These are phyloP conservation scores for Beauveria sp. DNA, from an alignment of 2,329 filamentous ascomycete species.

Conservation along the genomic window DNA sequence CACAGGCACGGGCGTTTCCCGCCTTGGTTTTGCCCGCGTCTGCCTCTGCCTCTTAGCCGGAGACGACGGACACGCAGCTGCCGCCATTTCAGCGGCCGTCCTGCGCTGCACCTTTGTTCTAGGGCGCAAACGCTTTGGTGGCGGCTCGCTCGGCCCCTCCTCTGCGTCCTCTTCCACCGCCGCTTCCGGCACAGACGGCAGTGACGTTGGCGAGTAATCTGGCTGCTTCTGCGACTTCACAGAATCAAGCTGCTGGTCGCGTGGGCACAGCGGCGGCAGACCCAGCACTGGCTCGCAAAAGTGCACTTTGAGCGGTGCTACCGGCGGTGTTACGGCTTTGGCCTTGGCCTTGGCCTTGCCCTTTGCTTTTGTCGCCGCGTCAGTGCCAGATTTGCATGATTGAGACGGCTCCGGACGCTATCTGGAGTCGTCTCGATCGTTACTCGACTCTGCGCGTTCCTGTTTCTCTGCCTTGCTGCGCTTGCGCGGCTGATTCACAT, in stretches of 20 bases:
- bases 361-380: neutral
- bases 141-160: too few relatives aligned
- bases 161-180: neutral
- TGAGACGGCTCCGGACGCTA: constrained; percentile 25
- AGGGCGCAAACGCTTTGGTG: neutral
- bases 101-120: neutral
- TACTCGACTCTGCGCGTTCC: constrained; percentile 24
- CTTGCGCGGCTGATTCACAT: constrained; percentile 35
- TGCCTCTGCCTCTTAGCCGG: neutral
- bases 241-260: neutral
- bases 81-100: neutral
- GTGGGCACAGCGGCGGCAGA: constrained; percentile 10
- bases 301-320: neutral
- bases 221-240: neutral
- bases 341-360: neutral
- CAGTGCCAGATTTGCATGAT: constrained; percentile 11
- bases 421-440: constrained; percentile 32
- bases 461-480: constrained; percentile 27
- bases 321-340: neutral
- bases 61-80: neutral
- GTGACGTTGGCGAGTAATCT: neutral
- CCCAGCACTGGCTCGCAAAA: constrained; percentile 1
- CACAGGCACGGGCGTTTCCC: neutral
- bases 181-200: neutral
- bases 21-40: neutral